phyloP scores from a whole-genome alignment of 768 basidiomycete genomes.

The Amanita molliuscula region DNA sequence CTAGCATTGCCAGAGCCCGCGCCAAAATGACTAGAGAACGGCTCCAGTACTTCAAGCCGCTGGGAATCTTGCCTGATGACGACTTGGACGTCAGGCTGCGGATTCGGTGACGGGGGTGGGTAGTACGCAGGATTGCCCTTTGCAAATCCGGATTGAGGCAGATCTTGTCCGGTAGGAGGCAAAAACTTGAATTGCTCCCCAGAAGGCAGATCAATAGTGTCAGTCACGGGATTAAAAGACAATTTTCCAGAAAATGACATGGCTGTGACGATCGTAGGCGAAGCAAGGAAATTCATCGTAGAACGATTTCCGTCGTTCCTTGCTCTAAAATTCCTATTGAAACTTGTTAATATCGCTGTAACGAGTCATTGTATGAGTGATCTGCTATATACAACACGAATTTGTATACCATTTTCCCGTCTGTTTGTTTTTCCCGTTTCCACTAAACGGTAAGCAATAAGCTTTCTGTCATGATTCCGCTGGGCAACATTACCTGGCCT shows the following conservation, averaged over 20 bases:
- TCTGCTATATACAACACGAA: background rate
- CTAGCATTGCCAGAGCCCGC: constrained; percentile 30
- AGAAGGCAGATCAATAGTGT: constrained; percentile 52
- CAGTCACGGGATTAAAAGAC: constrained; percentile 88
- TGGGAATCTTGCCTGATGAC: constrained; percentile 72
- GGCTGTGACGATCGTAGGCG: constrained; percentile 93
- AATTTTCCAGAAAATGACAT: constrained; percentile 94
- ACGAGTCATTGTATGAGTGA: background rate
- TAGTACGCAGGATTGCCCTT: constrained; percentile 66
- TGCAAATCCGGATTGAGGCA: constrained; percentile 78
- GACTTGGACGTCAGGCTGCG: constrained; percentile 68
- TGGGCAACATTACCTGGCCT: constrained; percentile 52
- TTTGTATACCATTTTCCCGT: constrained; percentile 71
- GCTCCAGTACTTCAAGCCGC: constrained; percentile 77
- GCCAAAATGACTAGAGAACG: constrained; percentile 75
- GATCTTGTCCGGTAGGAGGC: constrained; percentile 75
- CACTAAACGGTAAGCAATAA: constrained; percentile 40
- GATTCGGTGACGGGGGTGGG: constrained; percentile 62
- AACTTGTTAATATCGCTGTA: constrained; percentile 89
- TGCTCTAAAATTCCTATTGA: constrained; percentile 87
- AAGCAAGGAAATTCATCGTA: constrained; percentile 98
- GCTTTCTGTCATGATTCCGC: background rate
- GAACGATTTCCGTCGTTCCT: constrained; percentile 91
- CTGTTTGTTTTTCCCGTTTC: constrained; percentile 84
- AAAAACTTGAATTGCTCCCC: constrained; percentile 78